A percentile compares a stretch with the other conserved stretches of the same genome.
Evolutionary conservation across 179 eudicot genomes (phyloP).

Genomic region (Monotropa hypopitys): DNA sequence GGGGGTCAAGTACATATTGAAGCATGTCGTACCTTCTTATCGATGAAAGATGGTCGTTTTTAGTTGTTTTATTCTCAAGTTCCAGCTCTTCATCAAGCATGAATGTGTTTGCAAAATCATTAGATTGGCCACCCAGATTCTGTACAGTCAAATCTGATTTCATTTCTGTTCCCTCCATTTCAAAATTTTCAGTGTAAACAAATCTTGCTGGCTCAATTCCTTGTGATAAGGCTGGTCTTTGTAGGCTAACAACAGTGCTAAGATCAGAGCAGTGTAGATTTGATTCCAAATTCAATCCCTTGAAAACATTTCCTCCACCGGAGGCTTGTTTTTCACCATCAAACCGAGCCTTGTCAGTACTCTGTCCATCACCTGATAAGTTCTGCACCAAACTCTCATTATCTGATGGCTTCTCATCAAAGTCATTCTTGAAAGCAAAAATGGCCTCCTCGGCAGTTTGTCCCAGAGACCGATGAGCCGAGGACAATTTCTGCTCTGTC

Average conservation of each 20-base stretch:
- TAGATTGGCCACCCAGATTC: slow-evolving; percentile 31
- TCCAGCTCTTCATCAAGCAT: slow-evolving; percentile 95
- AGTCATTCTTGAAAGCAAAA: slow-evolving; percentile 11
- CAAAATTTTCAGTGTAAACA: slow-evolving; percentile 14
- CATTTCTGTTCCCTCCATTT: slow-evolving; percentile 12
- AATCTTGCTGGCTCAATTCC: slow-evolving; percentile 16
- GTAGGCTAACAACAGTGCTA: slow-evolving; percentile 6
- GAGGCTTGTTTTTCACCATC: slow-evolving; percentile 17
- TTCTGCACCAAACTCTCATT: slow-evolving; percentile 12
- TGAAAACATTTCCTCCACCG: slow-evolving; percentile 16
- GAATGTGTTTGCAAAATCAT: slow-evolving; percentile 56
- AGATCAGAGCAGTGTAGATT: slow-evolving; percentile 4
- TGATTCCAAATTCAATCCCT: slow-evolving; percentile 15
- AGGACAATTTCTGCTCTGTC: slow-evolving; percentile 15
- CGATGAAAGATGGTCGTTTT: slow-evolving; percentile 25
- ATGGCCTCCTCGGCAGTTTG: slow-evolving; percentile 13
- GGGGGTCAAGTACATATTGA: not conserved
- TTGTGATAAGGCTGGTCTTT: slow-evolving; percentile 11
- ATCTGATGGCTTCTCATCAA: slow-evolving; percentile 11
- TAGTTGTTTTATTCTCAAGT: slow-evolving; percentile 35
- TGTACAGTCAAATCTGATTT: slow-evolving; percentile 19
- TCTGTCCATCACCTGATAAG: slow-evolving; percentile 13
- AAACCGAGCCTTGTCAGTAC: slow-evolving; percentile 11
- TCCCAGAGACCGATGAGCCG: slow-evolving; percentile 15
- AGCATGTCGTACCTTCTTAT: slow-evolving; percentile 40